Evolutionary conservation across 75 land plant species (phyloP).

Genomic region (Picea glauca): DNA sequence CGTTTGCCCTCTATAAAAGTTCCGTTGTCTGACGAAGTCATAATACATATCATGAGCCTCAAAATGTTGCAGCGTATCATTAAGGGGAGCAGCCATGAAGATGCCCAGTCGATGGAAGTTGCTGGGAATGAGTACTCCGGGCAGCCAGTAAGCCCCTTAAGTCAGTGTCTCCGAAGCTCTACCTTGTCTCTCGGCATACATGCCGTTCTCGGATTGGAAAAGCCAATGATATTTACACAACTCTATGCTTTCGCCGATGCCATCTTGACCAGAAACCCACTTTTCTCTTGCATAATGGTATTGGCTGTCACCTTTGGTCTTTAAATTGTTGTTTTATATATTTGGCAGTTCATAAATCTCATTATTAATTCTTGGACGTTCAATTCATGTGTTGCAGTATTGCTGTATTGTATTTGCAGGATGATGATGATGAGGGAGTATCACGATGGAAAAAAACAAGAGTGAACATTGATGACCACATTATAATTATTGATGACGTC

Average conservation of each 20-base stretch:
- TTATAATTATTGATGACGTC: neutral
- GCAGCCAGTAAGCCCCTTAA: neutral
- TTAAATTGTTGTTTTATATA: neutral
- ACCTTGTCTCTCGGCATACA: neutral
- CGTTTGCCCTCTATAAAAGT: no score
- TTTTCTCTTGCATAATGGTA: neutral
- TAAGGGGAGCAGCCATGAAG: no score
- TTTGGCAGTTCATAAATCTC: neutral
- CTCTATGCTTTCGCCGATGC: neutral
- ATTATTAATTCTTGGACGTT: neutral
- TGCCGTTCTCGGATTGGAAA: neutral
- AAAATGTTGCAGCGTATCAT: no score
- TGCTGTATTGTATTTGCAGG: neutral
- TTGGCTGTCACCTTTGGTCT: neutral
- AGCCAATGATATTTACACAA: neutral
- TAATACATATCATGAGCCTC: no score
- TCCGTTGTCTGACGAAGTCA: no score
- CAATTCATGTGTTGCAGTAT: neutral
- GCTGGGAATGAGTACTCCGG: neutral
- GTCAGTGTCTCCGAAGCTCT: neutral
- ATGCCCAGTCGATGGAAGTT: no score
- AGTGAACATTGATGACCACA: slow-evolving; percentile 1
- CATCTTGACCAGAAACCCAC: neutral
- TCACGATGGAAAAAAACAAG: neutral
- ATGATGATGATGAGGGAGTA: neutral